Base-by-base conservation (phyloP, 495 filamentous ascomycete species). In the Annulohypoxylon moriforme region DNA sequence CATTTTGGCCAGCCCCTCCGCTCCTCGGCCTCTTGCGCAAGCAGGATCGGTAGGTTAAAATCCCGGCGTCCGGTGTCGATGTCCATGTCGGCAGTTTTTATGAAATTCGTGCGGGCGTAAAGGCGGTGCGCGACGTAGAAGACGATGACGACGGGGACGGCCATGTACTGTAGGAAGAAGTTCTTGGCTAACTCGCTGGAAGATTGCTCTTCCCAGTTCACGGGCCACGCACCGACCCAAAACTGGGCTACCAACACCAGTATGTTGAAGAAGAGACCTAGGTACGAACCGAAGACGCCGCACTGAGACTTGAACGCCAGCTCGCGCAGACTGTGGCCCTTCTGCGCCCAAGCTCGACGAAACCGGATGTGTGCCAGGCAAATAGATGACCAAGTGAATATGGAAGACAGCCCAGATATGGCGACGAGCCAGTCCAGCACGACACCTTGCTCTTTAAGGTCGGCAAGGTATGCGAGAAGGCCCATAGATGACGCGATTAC, bases 361-460 rank as follows among this genome's bases (percentile, higher is more conserved):
- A 98, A 98, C 29, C 94, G 93, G 80, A 98, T 96, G 79, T 98
- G 95, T 0, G 88, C 85, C 0, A 96, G 81, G 75, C 93, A 97
- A 78, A 98, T 93, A 42, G 91, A 94, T 56, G 89, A 91, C 95
- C 95, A 98, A 36, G 95, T 97, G 83, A 98, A 93, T 81, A 98
- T 91, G 20, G 91, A 92, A 0, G 92, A 94, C 10, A 98, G 87
- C 47, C 93, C 94, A 0, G 93, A 96, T 46, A 97, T 87, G 38
- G 95, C 93, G 67, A 97, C 86, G 84, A 98, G 91, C 95, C 95
- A 98, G 33, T 83, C 81, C 67, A 98, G 93, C 0, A 93, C 92
- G 1, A 87, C 80, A 14, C 83, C 81, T 74, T 93, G 83, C 60
- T 86, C 78, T 31, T 84, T 68, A 4, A 92, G 88, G 22, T 91